Evolutionary conservation across 495 filamentous ascomycete genomes (phyloP).

Genomic region (Neurospora intermedia): DNA sequence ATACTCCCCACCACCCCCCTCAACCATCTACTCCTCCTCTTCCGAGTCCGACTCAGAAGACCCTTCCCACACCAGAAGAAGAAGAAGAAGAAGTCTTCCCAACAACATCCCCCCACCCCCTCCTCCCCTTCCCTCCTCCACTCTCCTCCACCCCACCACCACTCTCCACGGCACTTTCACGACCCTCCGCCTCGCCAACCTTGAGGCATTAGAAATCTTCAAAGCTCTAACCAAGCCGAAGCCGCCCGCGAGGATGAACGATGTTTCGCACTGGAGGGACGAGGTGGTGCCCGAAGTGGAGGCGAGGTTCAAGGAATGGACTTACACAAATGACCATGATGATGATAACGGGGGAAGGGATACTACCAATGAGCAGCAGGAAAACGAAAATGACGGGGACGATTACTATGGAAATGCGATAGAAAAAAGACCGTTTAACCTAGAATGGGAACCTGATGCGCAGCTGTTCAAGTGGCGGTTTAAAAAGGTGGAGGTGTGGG

Average conservation of each 20-base stretch:
- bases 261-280: conserved; percentile 1
- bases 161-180: conserved; percentile 8
- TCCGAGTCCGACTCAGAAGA: neutral
- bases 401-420: neutral
- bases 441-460: conserved; percentile 4
- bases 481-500: conserved; percentile 5
- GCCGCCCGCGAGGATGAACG: neutral
- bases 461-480: conserved; percentile 10
- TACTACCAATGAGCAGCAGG: too few relatives aligned
- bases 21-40: neutral
- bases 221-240: conserved; percentile 1
- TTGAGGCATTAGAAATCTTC: neutral
- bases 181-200: conserved; percentile 5
- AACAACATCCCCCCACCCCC: neutral
- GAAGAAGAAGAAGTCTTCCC: neutral
- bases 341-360: neutral
- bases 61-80: neutral
- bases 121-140: neutral
- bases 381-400: neutral
- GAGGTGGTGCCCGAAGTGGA: neutral
- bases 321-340: neutral
- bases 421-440: neutral
- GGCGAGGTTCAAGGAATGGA: neutral
- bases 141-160: neutral
- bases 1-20: neutral